These are phyloP conservation scores for Aspergillus ochraceoroseus DNA, from an alignment of 2,329 filamentous ascomycete species.

Conservation along the genomic window DNA sequence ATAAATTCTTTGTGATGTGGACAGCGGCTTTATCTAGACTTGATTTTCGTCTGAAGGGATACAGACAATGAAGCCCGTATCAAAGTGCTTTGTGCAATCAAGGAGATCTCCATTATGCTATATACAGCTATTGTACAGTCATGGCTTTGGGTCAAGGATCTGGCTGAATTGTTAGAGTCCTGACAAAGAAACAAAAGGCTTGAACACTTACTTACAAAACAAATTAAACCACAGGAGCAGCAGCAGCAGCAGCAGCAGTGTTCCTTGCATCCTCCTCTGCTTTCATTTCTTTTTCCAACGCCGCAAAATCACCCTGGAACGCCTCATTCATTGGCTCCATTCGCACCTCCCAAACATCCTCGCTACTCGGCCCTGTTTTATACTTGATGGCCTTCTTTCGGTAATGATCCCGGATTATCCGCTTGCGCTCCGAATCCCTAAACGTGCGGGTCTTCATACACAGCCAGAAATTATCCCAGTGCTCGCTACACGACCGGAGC, in stretches of 20 bases:
- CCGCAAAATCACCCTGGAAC: slow-evolving; percentile 44
- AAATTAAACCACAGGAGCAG: too few relatives aligned
- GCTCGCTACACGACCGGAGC: slow-evolving; percentile 70
- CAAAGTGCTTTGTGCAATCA: background rate
- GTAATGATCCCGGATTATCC: slow-evolving; percentile 62
- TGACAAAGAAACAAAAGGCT: background rate
- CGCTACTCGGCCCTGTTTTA: slow-evolving; percentile 66
- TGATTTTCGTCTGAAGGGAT: too few relatives aligned
- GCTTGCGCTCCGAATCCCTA: slow-evolving; percentile 55
- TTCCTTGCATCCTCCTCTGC: slow-evolving; percentile 41
- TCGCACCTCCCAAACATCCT: slow-evolving; percentile 83
- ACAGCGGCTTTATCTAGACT: too few relatives aligned
- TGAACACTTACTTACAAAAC: slow-evolving; percentile 7
- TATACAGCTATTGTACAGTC: too few relatives aligned
- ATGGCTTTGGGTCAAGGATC: too few relatives aligned
- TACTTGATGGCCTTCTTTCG: slow-evolving; percentile 62
- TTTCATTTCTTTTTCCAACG: slow-evolving; percentile 41
- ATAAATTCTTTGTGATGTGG: too few relatives aligned
- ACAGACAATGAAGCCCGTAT: too few relatives aligned
- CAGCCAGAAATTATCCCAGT: slow-evolving; percentile 95
- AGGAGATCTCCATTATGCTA: background rate
- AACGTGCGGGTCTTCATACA: slow-evolving; percentile 80
- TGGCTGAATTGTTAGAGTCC: too few relatives aligned
- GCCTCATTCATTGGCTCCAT: slow-evolving; percentile 55
- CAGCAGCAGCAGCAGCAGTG: slow-evolving; percentile 14